Percentiles rank a stretch among this genome's conserved stretches.
phyloP scores from a whole-genome alignment of 257 asterid species.

The Henckelia pumila region DNA sequence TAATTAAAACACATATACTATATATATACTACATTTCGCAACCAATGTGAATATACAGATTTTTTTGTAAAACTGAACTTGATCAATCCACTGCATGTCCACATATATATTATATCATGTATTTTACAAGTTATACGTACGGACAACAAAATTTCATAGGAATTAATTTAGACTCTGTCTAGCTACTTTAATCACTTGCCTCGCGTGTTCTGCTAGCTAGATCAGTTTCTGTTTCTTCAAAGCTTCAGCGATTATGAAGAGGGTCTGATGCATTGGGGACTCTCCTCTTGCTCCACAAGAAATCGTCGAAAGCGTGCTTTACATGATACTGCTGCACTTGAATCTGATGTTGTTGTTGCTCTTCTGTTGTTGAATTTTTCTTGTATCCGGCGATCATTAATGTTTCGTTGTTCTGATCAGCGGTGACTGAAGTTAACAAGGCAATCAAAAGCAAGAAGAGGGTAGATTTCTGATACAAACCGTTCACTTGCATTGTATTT shows the following conservation, averaged over 20 bases:
- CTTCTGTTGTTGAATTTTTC: slow-evolving; percentile 5
- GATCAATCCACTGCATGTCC: neutral
- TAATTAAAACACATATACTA: slow-evolving; percentile 4
- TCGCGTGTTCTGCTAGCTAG: neutral
- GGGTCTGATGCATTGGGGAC: slow-evolving; percentile 44
- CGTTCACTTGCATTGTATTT: slow-evolving; percentile 19
- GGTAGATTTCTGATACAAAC: neutral
- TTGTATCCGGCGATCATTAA: neutral
- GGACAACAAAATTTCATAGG: neutral
- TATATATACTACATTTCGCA: no score
- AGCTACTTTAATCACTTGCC: neutral
- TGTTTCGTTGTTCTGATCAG: slow-evolving; percentile 10
- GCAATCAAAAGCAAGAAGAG: slow-evolving; percentile 21
- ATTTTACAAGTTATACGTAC: neutral
- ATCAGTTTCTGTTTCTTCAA: neutral
- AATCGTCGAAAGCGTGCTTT: slow-evolving; percentile 23
- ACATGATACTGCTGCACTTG: neutral
- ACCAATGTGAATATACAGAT: neutral
- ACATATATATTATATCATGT: neutral
- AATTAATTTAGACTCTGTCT: neutral
- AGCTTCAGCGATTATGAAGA: slow-evolving; percentile 38
- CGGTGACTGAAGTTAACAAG: slow-evolving; percentile 17
- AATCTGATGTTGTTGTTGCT: no score
- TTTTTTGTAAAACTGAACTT: neutral
- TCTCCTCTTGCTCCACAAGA: slow-evolving; percentile 33